Evolutionary conservation across 2,329 filamentous ascomycete species (phyloP).

Genomic region (Penicillium sp.): DNA sequence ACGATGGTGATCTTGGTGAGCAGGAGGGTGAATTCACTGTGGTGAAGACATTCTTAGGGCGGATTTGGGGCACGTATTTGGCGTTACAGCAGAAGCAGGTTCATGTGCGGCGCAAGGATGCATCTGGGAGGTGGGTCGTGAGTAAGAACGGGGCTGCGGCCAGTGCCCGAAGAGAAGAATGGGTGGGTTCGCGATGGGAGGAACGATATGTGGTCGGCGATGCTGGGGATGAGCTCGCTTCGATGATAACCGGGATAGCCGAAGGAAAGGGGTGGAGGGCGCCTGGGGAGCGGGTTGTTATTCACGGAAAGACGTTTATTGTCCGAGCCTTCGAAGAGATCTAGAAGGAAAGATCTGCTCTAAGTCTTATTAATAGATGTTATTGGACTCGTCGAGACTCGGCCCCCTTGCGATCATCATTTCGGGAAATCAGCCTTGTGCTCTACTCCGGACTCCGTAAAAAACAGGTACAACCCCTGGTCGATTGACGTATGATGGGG

Average conservation of each 20-base stretch:
- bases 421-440: too few species aligned
- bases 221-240: conserved; percentile 17
- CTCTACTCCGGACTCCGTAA: too few species aligned
- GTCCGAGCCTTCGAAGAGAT: conserved; percentile 31
- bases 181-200: conserved; percentile 18
- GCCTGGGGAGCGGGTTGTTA: conserved; percentile 17
- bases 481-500: too few species aligned
- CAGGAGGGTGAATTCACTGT: conserved; percentile 20
- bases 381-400: not conserved
- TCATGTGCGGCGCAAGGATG: conserved; percentile 6
- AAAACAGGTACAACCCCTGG: too few species aligned
- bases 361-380: not conserved
- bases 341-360: not conserved
- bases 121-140: conserved; percentile 11
- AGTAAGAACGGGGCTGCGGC: conserved; percentile 26
- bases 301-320: conserved; percentile 21
- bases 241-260: conserved; percentile 16
- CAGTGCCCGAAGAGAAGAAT: conserved; percentile 31
- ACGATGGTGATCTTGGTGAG: conserved; percentile 5
- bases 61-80: conserved; percentile 33
- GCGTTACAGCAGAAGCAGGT: conserved; percentile 28
- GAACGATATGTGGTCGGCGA: conserved; percentile 20
- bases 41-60: conserved; percentile 30
- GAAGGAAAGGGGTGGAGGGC: conserved; percentile 18
- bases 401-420: not conserved